Evolutionary conservation across 1,284 basidiomycete species (phyloP), one percentile per base, ranked within the genome.

Genomic region (Boletus nobilissimus): DNA sequence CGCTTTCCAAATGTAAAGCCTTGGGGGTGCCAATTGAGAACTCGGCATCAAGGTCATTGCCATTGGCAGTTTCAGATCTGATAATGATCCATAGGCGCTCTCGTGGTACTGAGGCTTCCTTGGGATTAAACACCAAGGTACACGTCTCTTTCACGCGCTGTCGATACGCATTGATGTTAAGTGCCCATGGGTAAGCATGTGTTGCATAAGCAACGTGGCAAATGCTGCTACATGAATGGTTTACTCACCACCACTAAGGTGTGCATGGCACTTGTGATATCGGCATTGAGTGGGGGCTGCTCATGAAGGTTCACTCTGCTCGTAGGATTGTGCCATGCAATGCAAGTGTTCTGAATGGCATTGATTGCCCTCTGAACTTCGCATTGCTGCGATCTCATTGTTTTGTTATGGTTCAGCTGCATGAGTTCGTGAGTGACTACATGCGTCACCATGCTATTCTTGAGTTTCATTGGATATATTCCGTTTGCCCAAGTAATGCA

Each of bases 111-210:
- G n/a, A n/a, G n/a, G 26, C 46, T 0, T 68, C 34, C 4, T n/a
- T 9, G 0, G 54, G 40, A 9, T 73, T 11, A 39, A 67, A 51
- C 1, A 24, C 29, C 22, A 34, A 14, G 5, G 72, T 73, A 18
- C 64, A 51, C 38, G 72, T 73, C 16, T 3, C 39, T 3, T 38
- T 22, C 5, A 26, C n/a, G 2, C 66, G 66, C 32, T 74, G 73
- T 7, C 67, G 73, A 22, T 63, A 74, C 5, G 73, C 73, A 13
- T 74, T 74, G 9, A 40, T 3, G 60, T 64, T 74, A 9, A 74
- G 4, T 1, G 67, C 46, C 73, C 43, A 19, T 11, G 19, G 43
- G 43, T 46, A 46, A 7, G 43, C 19, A 46, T 5, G n/a, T n/a
- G n/a, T n/a, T n/a, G n/a, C n/a, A n/a, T n/a, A n/a, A n/a, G n/a